A percentile compares a stretch with the other conserved stretches of the same genome.
phyloP scores from a whole-genome alignment of 2,329 filamentous ascomycete species.

The Calonectria pauciramosa region DNA sequence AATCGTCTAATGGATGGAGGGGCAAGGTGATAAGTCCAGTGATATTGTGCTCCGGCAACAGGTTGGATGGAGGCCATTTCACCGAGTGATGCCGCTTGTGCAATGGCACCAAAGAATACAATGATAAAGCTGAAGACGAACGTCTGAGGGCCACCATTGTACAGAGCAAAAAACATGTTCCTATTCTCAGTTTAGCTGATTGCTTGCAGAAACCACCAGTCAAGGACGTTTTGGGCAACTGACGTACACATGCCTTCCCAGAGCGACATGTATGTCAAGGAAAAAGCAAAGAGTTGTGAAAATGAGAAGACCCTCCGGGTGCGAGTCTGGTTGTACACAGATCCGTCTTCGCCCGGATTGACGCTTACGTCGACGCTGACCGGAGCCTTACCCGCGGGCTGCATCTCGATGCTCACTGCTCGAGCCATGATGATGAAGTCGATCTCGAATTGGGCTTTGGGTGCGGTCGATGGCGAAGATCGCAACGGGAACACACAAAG shows the following conservation, averaged over 20 bases:
- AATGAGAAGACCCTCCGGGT: constrained; percentile 43
- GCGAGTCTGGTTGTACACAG: constrained; percentile 39
- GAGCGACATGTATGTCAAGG: constrained; percentile 41
- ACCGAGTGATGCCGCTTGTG: constrained; percentile 40
- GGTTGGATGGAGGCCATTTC: constrained; percentile 45
- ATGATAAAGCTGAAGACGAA: constrained; percentile 44
- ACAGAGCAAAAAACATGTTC: constrained; percentile 45
- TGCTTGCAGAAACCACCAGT: too few species aligned
- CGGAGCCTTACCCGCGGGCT: constrained; percentile 27
- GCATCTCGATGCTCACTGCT: constrained; percentile 36
- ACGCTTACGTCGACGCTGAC: constrained; percentile 31
- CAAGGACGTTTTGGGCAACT: not conserved
- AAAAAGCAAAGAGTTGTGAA: constrained; percentile 44
- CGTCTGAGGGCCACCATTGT: constrained; percentile 41
- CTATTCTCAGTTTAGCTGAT: constrained; percentile 16
- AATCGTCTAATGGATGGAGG: constrained; percentile 35
- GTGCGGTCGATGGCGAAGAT: not conserved
- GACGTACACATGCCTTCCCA: constrained; percentile 46
- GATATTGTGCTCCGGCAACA: constrained; percentile 40
- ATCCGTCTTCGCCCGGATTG: constrained; percentile 23
- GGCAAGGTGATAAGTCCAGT: constrained; percentile 44
- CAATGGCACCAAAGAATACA: constrained; percentile 42
- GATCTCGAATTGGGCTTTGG: not conserved
- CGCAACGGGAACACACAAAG: not conserved
- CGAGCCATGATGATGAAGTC: constrained; percentile 35